Base-by-base conservation (phyloP, 805 yeast species). In the Hagleromyces aurorensis region DNA sequence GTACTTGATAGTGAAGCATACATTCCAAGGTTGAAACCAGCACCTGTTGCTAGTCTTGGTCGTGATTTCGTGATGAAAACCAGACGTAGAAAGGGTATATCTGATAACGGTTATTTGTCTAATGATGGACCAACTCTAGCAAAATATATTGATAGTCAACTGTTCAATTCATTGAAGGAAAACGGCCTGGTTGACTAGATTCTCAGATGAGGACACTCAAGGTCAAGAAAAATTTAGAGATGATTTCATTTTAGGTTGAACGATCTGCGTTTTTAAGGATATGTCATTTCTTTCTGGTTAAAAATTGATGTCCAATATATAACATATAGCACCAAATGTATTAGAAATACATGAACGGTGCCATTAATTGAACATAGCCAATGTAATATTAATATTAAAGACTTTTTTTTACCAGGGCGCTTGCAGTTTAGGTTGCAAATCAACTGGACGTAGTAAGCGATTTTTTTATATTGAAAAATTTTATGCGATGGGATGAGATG, bases 61-160 rank as follows among this genome's bases (percentile, higher is more conserved):
- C 65, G 98, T 34, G 98, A 91, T 55, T 84, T 86, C 46, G 78
- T 85, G 17, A 59, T 84, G 59, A 91, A 93, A 54, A 85, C 96
- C 0, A 68, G 99, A 52, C 73, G 76, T 44, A 69, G 96, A 44
- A 89, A 86, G 51, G 97, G 96, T 0, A 57, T 89, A 19, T 67
- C 74, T 6, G 83, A 78, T 9, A 93, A 79, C 37, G 57, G 54
- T 6, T 42, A 42, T 25, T 40, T 41, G 39, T 38, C 51, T 1
- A 43, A 48, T 16, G 56, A 47, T 19, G 61, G 59, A 1, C 62
- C 62, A 6, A 41, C 55, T 2, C 48, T 87, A 27, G 65, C 68
- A 27, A 75, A 75, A 41, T 84, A 78, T 46, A 69, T 87, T 16
- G 93, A 79, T 30, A 56, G 59, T 2, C 78, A 70, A 2, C 56